Percentiles rank a stretch among this genome's conserved stretches.
These are phyloP conservation scores for Warburgia ugandensis DNA, from an alignment of 164 flowering plant species.

Conservation along the genomic window DNA sequence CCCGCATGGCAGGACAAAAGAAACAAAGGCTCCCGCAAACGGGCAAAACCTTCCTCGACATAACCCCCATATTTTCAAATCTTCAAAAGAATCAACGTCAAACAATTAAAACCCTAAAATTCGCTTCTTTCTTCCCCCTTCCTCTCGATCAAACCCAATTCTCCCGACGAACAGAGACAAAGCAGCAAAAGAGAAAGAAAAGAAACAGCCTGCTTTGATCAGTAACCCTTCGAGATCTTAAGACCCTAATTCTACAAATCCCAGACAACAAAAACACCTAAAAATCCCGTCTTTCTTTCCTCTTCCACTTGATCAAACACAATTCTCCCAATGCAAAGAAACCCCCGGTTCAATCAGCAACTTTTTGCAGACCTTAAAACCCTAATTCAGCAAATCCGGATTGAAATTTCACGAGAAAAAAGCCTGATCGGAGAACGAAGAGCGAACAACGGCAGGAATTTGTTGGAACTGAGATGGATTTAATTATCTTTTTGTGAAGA, in stretches of 20 bases:
- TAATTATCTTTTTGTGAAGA: neutral
- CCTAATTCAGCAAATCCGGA: neutral
- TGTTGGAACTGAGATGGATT: neutral
- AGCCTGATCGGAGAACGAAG: neutral
- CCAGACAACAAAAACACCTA: no score
- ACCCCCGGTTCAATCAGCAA: conserved; percentile 7
- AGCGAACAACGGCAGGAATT: neutral
- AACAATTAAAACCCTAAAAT: neutral
- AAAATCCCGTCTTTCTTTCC: no score
- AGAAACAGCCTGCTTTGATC: no score
- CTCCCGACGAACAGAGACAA: neutral
- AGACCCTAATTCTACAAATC: no score
- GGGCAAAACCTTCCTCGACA: conserved; percentile 82
- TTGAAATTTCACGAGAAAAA: neutral
- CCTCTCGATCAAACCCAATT: conserved; percentile 2
- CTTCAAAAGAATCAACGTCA: conserved; percentile 3
- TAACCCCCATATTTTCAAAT: conserved; percentile 49
- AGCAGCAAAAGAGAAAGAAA: conserved; percentile 6
- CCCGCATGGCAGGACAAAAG: conserved; percentile 75
- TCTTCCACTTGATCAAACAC: no score
- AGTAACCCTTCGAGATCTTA: no score
- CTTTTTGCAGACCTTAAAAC: conserved; percentile 9
- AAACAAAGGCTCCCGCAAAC: conserved; percentile 79
- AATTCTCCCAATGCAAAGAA: no score
- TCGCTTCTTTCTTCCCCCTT: conserved; percentile 28